Evolutionary conservation across 441 rosid species (phyloP).

Genomic region (Syzygium syzygioides): DNA sequence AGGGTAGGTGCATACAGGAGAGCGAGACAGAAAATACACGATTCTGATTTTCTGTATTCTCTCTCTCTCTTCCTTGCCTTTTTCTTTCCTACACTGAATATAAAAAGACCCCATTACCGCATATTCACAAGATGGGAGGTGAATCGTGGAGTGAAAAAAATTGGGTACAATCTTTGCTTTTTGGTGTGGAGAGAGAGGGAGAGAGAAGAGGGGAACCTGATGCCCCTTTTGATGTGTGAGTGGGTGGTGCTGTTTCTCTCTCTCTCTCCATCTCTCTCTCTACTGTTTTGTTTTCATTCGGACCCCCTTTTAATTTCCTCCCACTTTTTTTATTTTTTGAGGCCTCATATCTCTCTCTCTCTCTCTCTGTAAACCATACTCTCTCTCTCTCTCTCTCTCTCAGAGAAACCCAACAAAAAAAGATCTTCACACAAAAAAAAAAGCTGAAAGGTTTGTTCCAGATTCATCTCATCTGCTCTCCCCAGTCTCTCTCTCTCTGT

Average conservation of each 20-base stretch:
- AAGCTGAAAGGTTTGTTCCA: not conserved
- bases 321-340: not conserved
- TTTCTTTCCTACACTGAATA: not conserved
- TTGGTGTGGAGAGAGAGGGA: constrained; percentile 8
- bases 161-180: not conserved
- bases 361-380: constrained; percentile 9
- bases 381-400: not conserved
- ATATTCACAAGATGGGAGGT: constrained; percentile 22
- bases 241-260: constrained; percentile 58
- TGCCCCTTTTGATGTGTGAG: constrained; percentile 72
- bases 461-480: not conserved
- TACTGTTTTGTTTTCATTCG: constrained; percentile 12
- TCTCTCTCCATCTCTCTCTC: not conserved
- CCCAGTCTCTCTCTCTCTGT: not conserved
- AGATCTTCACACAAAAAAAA: not conserved
- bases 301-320: not conserved
- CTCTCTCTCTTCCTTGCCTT: not conserved
- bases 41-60: not conserved
- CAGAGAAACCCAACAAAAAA: not conserved
- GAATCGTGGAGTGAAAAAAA: constrained; percentile 18
- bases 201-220: constrained; percentile 40
- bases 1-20: constrained; percentile 42
- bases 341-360: not conserved
- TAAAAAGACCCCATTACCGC: constrained; percentile 3
- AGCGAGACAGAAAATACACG: not conserved